These are phyloP conservation scores for Mucor irregularis DNA, from an alignment of 371 early-diverging fungal species.

Conservation along the genomic window DNA sequence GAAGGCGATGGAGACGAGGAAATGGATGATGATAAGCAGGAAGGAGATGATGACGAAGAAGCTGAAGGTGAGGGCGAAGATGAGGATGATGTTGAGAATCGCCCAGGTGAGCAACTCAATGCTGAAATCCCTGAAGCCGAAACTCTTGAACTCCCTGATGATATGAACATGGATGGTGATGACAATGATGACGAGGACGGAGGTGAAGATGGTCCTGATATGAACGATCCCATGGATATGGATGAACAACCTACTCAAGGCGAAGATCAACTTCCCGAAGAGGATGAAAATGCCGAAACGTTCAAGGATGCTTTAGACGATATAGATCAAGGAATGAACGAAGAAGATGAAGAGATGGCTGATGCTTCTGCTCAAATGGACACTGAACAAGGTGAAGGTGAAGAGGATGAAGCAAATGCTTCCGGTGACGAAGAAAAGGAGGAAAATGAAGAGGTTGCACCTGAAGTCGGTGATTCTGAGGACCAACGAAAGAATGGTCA, in stretches of 20 bases:
- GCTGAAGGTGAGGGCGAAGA: constrained; percentile 37
- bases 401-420: constrained; percentile 31
- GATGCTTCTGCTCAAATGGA: constrained; percentile 35
- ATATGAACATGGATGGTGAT: constrained; percentile 60
- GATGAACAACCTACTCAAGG: constrained; percentile 36
- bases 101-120: constrained; percentile 57
- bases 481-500: constrained; percentile 39
- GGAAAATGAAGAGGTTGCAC: constrained; percentile 43
- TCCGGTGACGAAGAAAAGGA: constrained; percentile 39
- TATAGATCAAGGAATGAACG: constrained; percentile 29
- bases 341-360: constrained; percentile 34
- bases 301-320: constrained; percentile 49
- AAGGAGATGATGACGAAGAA: constrained; percentile 36
- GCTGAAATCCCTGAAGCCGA: constrained; percentile 64
- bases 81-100: constrained; percentile 46
- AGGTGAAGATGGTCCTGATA: constrained; percentile 36
- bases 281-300: constrained; percentile 34
- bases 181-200: constrained; percentile 48
- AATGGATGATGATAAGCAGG: constrained; percentile 43
- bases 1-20: constrained; percentile 45
- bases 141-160: constrained; percentile 65
- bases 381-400: constrained; percentile 45
- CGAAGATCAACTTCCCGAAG: constrained; percentile 32
- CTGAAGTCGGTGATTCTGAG: constrained; percentile 55
- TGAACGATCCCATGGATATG: constrained; percentile 46